Evolutionary conservation across 495 filamentous ascomycete genomes (phyloP).

Genomic region (Amorphotheca resinae): DNA sequence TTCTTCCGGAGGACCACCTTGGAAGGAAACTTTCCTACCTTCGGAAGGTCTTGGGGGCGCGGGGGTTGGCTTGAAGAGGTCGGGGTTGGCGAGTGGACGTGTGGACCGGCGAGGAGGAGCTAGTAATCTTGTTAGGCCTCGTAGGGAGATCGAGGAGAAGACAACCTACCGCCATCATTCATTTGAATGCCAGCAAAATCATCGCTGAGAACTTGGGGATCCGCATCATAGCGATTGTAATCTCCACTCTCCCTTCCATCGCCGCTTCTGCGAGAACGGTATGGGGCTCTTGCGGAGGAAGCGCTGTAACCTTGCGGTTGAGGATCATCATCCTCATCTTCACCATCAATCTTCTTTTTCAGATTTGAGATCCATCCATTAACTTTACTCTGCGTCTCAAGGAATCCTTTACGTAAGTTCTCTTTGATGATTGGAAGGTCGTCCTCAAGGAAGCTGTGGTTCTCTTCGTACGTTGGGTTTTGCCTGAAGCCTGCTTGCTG

Average conservation of each 20-base stretch:
- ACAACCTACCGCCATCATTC: conserved; percentile 53
- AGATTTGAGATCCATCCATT: conserved; percentile 84
- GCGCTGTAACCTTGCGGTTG: conserved; percentile 10
- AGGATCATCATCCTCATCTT: conserved; percentile 41
- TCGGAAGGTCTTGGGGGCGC: conserved; percentile 42
- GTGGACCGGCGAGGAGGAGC: conserved; percentile 40
- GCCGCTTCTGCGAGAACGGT: conserved; percentile 39
- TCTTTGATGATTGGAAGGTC: conserved; percentile 89
- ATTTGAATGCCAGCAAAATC: conserved; percentile 86
- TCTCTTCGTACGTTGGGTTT: conserved; percentile 45
- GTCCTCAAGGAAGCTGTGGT: conserved; percentile 89
- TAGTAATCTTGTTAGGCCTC: conserved; percentile 15
- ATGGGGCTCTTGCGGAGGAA: conserved; percentile 9
- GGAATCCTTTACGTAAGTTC: conserved; percentile 86
- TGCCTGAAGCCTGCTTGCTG: conserved; percentile 36
- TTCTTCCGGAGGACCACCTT: conserved; percentile 45
- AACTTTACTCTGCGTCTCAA: conserved; percentile 86
- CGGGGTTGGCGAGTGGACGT: conserved; percentile 63
- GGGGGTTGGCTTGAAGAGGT: conserved; percentile 65
- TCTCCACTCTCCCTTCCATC: conserved; percentile 63
- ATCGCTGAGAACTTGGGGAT: conserved; percentile 77
- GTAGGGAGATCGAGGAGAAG: neutral
- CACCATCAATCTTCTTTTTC: conserved; percentile 83
- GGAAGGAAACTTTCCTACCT: conserved; percentile 59
- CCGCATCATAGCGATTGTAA: conserved; percentile 87